Conservation (phyloP, 768 basidiomycete species). For the Tephrocybe sp. region DNA sequence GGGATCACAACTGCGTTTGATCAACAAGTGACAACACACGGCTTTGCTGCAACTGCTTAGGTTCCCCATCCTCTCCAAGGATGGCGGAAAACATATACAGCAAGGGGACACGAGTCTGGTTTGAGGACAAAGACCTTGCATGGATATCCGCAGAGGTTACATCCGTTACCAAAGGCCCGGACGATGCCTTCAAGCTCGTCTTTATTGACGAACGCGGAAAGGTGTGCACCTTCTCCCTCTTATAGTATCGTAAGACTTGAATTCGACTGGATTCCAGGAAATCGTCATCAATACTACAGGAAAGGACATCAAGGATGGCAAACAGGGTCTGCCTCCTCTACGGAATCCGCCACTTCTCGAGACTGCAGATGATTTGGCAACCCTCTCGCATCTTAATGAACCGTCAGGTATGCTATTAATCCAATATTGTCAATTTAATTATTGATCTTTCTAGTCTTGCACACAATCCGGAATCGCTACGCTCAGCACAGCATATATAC, state of each 20-base stretch:
- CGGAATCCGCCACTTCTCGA: slow-evolving; percentile 96
- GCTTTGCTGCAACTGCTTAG: slow-evolving; percentile 9
- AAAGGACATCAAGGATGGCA: slow-evolving; percentile 76
- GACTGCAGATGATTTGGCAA: slow-evolving; percentile 96
- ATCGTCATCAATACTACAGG: slow-evolving; percentile 73
- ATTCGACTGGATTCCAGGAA: slow-evolving; percentile 49
- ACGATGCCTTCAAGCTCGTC: slow-evolving; percentile 77
- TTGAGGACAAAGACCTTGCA: slow-evolving; percentile 90
- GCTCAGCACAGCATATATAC: slow-evolving; percentile 97
- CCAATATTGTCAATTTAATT: neutral
- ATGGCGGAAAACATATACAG: slow-evolving; percentile 94
- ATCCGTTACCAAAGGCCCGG: slow-evolving; percentile 56
- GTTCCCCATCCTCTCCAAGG: slow-evolving; percentile 17
- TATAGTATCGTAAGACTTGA: slow-evolving; percentile 8
- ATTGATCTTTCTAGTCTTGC: slow-evolving; percentile 60
- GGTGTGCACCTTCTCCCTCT: slow-evolving; percentile 40
- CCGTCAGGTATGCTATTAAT: slow-evolving; percentile 69
- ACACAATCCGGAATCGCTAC: slow-evolving; percentile 96
- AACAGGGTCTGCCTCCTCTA: slow-evolving; percentile 83
- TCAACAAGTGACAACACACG: slow-evolving; percentile 14
- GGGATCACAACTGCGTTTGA: neutral
- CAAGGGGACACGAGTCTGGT: slow-evolving; percentile 90
- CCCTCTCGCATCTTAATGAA: slow-evolving; percentile 96
- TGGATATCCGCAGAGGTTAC: slow-evolving; percentile 91
- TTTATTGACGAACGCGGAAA: slow-evolving; percentile 92